Evolutionary conservation across 257 asterid species (phyloP).

Genomic region (Avicennia marina): DNA sequence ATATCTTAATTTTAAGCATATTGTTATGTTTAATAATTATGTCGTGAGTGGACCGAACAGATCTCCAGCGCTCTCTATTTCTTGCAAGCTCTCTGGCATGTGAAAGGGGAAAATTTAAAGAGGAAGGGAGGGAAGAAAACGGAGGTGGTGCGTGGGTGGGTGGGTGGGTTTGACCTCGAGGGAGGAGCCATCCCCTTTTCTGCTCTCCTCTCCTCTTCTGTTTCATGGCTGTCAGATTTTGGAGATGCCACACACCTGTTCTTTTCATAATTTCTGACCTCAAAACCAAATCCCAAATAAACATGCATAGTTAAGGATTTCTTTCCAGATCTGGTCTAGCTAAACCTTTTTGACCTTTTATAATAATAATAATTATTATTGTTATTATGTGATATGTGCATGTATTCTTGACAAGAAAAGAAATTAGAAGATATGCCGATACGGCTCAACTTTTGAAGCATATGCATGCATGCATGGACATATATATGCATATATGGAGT

Average conservation of each 20-base stretch:
- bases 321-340: background rate
- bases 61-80: constrained; percentile 8
- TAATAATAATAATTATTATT: too few relatives aligned
- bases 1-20: constrained; percentile 14
- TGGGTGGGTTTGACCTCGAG: constrained; percentile 32
- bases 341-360: background rate
- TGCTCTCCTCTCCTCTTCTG: background rate
- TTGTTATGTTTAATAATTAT: constrained; percentile 19
- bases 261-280: constrained; percentile 4
- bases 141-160: constrained; percentile 2
- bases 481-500: too few relatives aligned
- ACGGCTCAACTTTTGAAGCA: too few relatives aligned
- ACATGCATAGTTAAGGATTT: too few relatives aligned
- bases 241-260: constrained; percentile 15
- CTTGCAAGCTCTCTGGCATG: constrained; percentile 10
- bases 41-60: background rate
- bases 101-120: background rate
- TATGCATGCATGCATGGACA: constrained; percentile 10
- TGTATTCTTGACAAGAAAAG: too few relatives aligned
- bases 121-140: background rate
- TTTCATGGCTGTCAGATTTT: constrained; percentile 18
- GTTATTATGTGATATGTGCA: too few relatives aligned
- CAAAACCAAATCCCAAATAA: constrained; percentile 6
- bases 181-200: background rate
- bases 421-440: too few relatives aligned